Evolutionary conservation across 1,284 basidiomycete genomes (phyloP), one percentile per base, ranked within the genome.

Genomic region (Ustilago cynodontis): DNA sequence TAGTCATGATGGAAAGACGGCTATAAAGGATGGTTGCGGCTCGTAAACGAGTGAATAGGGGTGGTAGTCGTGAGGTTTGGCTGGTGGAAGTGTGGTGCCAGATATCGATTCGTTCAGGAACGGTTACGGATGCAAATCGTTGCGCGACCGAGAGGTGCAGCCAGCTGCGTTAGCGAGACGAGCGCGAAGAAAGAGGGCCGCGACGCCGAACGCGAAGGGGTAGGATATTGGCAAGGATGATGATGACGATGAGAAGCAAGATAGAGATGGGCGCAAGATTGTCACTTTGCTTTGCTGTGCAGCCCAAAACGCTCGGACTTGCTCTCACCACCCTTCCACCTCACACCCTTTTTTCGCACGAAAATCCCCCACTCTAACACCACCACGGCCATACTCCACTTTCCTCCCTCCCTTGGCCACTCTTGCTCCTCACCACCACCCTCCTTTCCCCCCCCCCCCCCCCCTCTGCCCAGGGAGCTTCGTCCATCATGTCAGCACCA

Each of bases 401-500:
- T 16, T 33, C 35, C 31, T 20, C 33, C 26, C 52, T 22, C 62
- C 20, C 29, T 28, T 41, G 22, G 10, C 37, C 41, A 33, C 29
- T 39, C 22, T 0, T 16, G 16, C n/a, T 20, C 52, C 3, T 29
- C 67, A 43, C 20, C 50, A n/a, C 50, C 16, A 39, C 24, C 37
- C 10, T 6, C 39, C 10, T 28, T 29, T 14, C 26, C 14, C 2
- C 24, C 18, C 33, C 20, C 37, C 22, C 18, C 14, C 20, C 24
- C n/a, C 33, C 26, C 11, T 11, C 22, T 26, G 6, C 29, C 45
- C n/a, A n/a, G n/a, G n/a, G n/a, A n/a, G n/a, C n/a, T n/a, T n/a
- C n/a, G n/a, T n/a, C n/a, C 41, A 68, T n/a, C 29, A 71, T 72
- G 70, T 60, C 70, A 24, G 45, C 70, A 9, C 64, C 51, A 0